Evolutionary conservation across 1,284 basidiomycete genomes (phyloP), one percentile per base, ranked within the genome.

Genomic region (Cryptococcus floricola): DNA sequence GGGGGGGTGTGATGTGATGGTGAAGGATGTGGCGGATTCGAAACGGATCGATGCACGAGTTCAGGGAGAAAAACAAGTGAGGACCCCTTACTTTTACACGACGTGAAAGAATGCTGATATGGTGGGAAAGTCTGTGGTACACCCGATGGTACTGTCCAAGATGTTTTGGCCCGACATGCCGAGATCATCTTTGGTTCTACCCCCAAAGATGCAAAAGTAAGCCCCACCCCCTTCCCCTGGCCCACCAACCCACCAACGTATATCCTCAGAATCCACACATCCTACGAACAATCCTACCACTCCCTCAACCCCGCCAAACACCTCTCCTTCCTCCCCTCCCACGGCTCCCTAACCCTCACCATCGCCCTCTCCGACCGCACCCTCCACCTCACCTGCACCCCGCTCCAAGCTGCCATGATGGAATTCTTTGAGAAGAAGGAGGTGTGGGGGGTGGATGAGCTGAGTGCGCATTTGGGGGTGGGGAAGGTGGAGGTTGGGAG

Each of bases 1-100:
- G 58, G 90, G 93, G 71, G 87, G 91, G 1, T 95, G 92, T 79
- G 93, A 97, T 71, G 91, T 97, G 57, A 97, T 97, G 93, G 78
- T 97, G 68, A 88, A 87, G 68, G 93, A 97, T 74, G 88, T 97
- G 84, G 87, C 89, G 6, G 92, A 96, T 71, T 95, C 93, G 42
- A 88, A 87, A 65, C 83, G 91, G 41, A 89, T 87, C 51, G 88
- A 97, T 71, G 83, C 84, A 28, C 87, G 88, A 71, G 84, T 96
- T 5, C 90, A 94, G 66, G 81, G 85, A 0, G 85, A 88, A 66
- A 81, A 82, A 50, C 57, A 79, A 48, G 89, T 89, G 62, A 64
- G 83, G 19, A 23, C 23, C 23, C 23, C 23, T 23, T 23, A 23
- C 23, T 3, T 19, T 23, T 23, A 23, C 23, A 23, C 23, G 23